Evolutionary conservation across 371 early-diverging fungal genomes (phyloP), one percentile per base, ranked within the genome.

Genomic region (Mycotypha africana): DNA sequence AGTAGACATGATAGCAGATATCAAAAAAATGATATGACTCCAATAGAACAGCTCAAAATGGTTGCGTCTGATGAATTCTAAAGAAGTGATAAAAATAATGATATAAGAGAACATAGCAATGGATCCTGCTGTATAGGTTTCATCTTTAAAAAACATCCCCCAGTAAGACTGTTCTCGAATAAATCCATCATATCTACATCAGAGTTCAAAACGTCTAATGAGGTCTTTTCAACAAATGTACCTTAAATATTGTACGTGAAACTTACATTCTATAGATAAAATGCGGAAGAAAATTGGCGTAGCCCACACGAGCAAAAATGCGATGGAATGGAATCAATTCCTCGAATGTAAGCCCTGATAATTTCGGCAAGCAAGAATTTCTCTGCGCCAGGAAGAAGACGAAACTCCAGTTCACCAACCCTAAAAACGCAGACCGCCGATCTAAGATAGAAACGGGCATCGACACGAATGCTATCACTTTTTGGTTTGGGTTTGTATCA

Each of bases 181-280:
- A 24, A 16, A 19, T 60, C 56, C 65, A 3, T 40, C 21, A 14
- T 15, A 25, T 4, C 42, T 42, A 40, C 25, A 23, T 17, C n/a
- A n/a, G n/a, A n/a, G n/a, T n/a, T n/a, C n/a, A n/a, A n/a, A n/a
- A n/a, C n/a, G n/a, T n/a, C n/a, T n/a, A n/a, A n/a, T n/a, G n/a
- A n/a, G n/a, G n/a, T n/a, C n/a, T n/a, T n/a, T n/a, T n/a, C n/a
- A n/a, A n/a, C n/a, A n/a, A n/a, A n/a, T n/a, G n/a, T n/a, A n/a
- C n/a, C n/a, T n/a, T n/a, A n/a, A n/a, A n/a, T n/a, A n/a, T n/a
- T n/a, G n/a, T n/a, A n/a, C n/a, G n/a, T 10, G 20, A 31, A 11
- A 56, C 71, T 54, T 66, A 67, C 71, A 70, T 67, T 31, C 71
- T 50, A 48, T 56, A 71, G 14, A 67, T 63, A 53, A 67, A 60